A percentile compares a stretch with the other conserved stretches of the same genome.
These are phyloP conservation scores for Lasiosphaeriaceae sp. DNA, from an alignment of 495 filamentous ascomycete genomes.

Conservation along the genomic window DNA sequence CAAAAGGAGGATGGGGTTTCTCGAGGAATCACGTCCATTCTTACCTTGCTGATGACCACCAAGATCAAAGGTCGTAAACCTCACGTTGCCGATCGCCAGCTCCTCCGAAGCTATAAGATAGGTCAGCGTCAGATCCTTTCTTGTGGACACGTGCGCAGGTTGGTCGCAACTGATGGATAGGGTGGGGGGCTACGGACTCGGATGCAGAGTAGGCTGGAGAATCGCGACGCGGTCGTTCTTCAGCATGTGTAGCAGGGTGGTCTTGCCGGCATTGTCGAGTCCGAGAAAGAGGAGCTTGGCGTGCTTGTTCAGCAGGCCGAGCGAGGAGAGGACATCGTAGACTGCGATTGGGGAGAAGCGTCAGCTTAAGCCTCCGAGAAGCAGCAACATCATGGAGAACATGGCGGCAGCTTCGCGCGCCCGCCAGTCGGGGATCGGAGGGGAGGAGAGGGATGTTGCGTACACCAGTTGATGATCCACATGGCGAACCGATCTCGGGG, in stretches of 20 bases:
- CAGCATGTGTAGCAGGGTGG: conserved; percentile 85
- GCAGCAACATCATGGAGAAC: neutral
- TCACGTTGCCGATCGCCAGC: conserved; percentile 90
- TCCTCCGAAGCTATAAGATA: conserved; percentile 75
- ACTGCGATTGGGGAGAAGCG: conserved; percentile 49
- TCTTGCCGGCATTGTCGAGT: conserved; percentile 97
- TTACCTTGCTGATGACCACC: conserved; percentile 95
- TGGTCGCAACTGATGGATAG: neutral
- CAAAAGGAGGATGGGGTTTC: neutral
- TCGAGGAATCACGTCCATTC: conserved; percentile 9
- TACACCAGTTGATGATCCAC: conserved; percentile 98
- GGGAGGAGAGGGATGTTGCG: conserved; percentile 40
- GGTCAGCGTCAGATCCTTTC: conserved; percentile 19
- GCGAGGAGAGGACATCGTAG: conserved; percentile 84
- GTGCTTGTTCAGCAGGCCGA: conserved; percentile 95
- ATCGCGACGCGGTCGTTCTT: conserved; percentile 98
- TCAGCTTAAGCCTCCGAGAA: conserved; percentile 16
- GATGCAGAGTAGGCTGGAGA: conserved; percentile 83
- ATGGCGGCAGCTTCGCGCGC: neutral
- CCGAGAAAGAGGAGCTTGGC: conserved; percentile 91
- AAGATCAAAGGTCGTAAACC: conserved; percentile 96
- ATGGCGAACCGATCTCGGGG: conserved; percentile 47
- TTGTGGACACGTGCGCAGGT: conserved; percentile 10
- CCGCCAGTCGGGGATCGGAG: neutral
- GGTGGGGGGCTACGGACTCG: conserved; percentile 56